phyloP scores from a whole-genome alignment of 2,329 filamentous ascomycete species.

The Metarhizium sp. region DNA sequence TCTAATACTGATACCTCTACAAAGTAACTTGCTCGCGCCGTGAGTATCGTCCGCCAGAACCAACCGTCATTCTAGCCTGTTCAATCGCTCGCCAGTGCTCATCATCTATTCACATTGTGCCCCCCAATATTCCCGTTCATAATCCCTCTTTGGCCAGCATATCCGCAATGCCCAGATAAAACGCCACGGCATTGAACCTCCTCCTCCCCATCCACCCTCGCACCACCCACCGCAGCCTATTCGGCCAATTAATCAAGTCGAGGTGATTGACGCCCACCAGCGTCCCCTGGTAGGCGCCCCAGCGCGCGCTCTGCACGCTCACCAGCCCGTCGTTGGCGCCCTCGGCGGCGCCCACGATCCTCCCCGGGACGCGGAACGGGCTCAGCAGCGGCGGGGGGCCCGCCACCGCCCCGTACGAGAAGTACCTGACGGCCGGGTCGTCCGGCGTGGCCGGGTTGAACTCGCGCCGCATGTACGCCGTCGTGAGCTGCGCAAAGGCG shows the following conservation, averaged over 20 bases:
- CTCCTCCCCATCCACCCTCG: slow-evolving; percentile 43
- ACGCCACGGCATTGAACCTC: slow-evolving; percentile 58
- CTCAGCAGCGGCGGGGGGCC: slow-evolving; percentile 48
- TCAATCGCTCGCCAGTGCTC: too few relatives aligned
- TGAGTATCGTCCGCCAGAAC: neutral
- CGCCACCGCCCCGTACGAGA: slow-evolving; percentile 50
- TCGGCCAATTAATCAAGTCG: slow-evolving; percentile 61
- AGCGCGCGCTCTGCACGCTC: slow-evolving; percentile 52
- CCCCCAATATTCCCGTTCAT: slow-evolving; percentile 10
- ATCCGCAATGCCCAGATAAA: slow-evolving; percentile 57
- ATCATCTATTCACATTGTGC: neutral
- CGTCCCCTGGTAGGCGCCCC: slow-evolving; percentile 57
- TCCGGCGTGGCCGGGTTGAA: slow-evolving; percentile 53
- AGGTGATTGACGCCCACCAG: slow-evolving; percentile 52
- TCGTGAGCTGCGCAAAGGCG: slow-evolving; percentile 53
- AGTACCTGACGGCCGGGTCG: slow-evolving; percentile 44
- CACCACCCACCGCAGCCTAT: slow-evolving; percentile 45
- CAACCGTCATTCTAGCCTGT: too few relatives aligned
- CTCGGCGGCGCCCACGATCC: slow-evolving; percentile 39
- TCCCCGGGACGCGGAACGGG: slow-evolving; percentile 46
- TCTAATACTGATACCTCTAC: slow-evolving; percentile 13
- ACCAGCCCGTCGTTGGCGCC: slow-evolving; percentile 60
- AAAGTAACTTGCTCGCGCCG: neutral
- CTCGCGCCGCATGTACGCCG: slow-evolving; percentile 43
- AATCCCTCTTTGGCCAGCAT: slow-evolving; percentile 62